phyloP scores from a whole-genome alignment of 768 basidiomycete species.

The Collybia sordida region DNA sequence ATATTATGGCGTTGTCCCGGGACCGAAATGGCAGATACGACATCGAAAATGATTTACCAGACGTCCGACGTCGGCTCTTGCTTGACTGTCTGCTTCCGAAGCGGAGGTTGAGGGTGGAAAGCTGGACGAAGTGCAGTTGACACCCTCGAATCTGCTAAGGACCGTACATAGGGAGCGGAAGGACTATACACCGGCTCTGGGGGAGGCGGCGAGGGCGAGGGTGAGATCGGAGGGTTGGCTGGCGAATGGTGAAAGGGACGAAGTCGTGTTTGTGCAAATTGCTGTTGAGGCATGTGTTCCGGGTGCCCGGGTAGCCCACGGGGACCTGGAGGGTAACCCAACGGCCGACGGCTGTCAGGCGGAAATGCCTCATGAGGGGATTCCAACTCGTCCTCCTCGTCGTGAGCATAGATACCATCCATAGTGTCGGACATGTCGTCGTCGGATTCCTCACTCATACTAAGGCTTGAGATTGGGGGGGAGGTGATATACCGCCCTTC shows the following conservation, averaged over 20 bases:
- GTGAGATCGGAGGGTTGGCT: conserved; percentile 14
- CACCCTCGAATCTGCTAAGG: conserved; percentile 28
- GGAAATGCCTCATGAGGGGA: conserved; percentile 12
- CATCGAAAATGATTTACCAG: neutral
- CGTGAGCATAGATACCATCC: conserved; percentile 9
- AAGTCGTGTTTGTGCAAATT: conserved; percentile 12
- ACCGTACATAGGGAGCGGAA: conserved; percentile 28
- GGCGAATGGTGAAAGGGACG: conserved; percentile 16
- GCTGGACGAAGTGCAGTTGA: conserved; percentile 37
- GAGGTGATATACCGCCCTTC: conserved; percentile 5
- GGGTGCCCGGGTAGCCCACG: conserved; percentile 1
- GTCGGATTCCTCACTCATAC: conserved; percentile 26
- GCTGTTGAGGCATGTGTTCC: neutral
- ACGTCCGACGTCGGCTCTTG: conserved; percentile 4
- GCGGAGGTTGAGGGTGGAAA: conserved; percentile 14
- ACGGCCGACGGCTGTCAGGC: conserved; percentile 5
- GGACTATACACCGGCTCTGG: conserved; percentile 24
- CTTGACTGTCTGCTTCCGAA: neutral
- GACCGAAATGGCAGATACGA: neutral
- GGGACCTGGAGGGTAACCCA: conserved; percentile 1
- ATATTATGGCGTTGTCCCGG: neutral
- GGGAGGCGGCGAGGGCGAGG: conserved; percentile 15
- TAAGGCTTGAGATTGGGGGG: conserved; percentile 19
- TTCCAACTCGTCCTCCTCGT: conserved; percentile 23
- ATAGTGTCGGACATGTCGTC: conserved; percentile 20